Percentiles rank a stretch among this genome's conserved stretches.
phyloP scores from a whole-genome alignment of 2,329 filamentous ascomycete genomes.

The Beauveria scarabaeidicola region DNA sequence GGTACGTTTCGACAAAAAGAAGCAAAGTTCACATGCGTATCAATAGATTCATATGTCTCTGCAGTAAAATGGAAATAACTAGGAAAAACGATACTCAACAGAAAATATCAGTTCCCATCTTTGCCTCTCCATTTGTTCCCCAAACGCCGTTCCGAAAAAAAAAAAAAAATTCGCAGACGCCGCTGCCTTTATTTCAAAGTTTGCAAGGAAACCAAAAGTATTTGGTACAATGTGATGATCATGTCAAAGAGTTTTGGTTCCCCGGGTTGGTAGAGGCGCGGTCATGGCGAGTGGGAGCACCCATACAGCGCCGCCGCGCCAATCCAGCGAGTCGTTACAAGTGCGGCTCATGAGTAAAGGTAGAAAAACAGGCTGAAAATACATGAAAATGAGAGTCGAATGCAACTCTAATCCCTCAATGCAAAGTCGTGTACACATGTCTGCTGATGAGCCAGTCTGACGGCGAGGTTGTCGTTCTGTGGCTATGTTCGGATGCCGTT shows the following conservation, averaged over 20 bases:
- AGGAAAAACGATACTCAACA: slow-evolving; percentile 6
- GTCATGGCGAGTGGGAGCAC: not conserved
- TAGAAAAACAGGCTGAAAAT: slow-evolving; percentile 6
- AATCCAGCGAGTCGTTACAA: not conserved
- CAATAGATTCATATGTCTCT: slow-evolving; percentile 13
- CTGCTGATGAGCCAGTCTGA: slow-evolving; percentile 16
- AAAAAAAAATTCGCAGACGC: slow-evolving; percentile 13
- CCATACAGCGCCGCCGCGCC: not conserved
- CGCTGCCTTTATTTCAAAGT: slow-evolving; percentile 6
- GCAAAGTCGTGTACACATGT: slow-evolving; percentile 10
- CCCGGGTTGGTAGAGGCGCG: not conserved
- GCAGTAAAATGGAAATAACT: slow-evolving; percentile 4
- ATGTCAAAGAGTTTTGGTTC: not conserved
- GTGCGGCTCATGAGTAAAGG: not conserved
- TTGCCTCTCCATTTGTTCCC: slow-evolving; percentile 21
- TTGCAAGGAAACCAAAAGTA: not conserved
- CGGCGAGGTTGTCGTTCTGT: not conserved
- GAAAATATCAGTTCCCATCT: slow-evolving; percentile 15
- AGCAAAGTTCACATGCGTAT: not conserved
- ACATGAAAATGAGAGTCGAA: not conserved
- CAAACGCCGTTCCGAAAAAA: slow-evolving; percentile 24
- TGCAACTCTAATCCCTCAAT: slow-evolving; percentile 6
- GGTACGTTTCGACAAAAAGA: not conserved
- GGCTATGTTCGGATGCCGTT: slow-evolving; percentile 15
- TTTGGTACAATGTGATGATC: not conserved